These are phyloP conservation scores for Primulina eburnea DNA, from an alignment of 257 asterid species.

Conservation along the genomic window DNA sequence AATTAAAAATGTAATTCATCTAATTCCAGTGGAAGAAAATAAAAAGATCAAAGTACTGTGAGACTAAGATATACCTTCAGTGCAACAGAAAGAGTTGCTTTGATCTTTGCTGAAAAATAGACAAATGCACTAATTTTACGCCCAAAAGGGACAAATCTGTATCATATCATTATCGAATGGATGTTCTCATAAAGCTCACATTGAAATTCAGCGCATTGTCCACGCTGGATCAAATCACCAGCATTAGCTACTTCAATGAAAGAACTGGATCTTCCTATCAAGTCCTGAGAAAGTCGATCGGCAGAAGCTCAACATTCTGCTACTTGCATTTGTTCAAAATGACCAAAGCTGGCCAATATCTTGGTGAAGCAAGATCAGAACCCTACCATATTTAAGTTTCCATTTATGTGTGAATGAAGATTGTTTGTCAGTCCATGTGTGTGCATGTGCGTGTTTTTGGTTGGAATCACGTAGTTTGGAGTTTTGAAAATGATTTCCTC, in stretches of 20 bases:
- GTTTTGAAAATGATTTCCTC: not conserved
- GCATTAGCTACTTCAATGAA: slow-evolving; percentile 71
- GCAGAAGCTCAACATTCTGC: slow-evolving; percentile 38
- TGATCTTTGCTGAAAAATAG: slow-evolving; percentile 59
- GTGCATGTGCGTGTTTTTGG: no score
- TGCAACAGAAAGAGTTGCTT: slow-evolving; percentile 44
- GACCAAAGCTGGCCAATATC: not conserved
- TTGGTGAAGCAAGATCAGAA: not conserved
- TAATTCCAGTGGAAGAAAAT: not conserved
- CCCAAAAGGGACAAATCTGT: slow-evolving; percentile 11
- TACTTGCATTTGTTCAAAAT: slow-evolving; percentile 8
- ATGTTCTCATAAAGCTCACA: slow-evolving; percentile 40
- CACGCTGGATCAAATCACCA: slow-evolving; percentile 85
- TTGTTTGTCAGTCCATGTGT: no score
- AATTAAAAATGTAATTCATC: slow-evolving; percentile 6
- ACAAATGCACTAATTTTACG: slow-evolving; percentile 9
- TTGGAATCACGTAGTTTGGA: not conserved
- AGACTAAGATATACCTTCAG: slow-evolving; percentile 54
- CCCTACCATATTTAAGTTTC: not conserved
- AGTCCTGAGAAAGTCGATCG: slow-evolving; percentile 57
- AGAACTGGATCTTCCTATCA: slow-evolving; percentile 69
- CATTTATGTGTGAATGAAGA: no score
- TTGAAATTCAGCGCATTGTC: slow-evolving; percentile 87
- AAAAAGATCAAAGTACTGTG: not conserved
- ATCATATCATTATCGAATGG: slow-evolving; percentile 1